Percentiles rank a stretch among this genome's conserved stretches.
These are phyloP conservation scores for Aspergillus sp. DNA, from an alignment of 2,329 filamentous ascomycete species.

Conservation along the genomic window DNA sequence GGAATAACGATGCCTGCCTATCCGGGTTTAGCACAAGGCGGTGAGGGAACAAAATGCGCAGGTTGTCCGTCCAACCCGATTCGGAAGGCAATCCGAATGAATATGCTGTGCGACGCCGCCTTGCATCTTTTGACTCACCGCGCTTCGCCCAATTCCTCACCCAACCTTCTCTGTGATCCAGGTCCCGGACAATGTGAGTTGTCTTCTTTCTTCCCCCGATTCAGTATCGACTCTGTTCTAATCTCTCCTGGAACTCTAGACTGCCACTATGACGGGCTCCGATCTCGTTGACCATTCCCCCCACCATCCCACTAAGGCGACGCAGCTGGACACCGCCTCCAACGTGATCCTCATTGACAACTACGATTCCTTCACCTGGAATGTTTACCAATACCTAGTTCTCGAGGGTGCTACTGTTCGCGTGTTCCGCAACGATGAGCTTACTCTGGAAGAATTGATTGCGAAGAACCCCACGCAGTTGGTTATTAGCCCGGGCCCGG, in stretches of 20 bases:
- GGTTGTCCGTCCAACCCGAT: slow-evolving; percentile 14
- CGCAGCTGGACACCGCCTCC: slow-evolving; percentile 73
- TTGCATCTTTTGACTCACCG: slow-evolving; percentile 4
- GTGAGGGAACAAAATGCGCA: slow-evolving; percentile 24
- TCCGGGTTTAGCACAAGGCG: slow-evolving; percentile 35
- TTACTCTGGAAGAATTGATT: slow-evolving; percentile 80
- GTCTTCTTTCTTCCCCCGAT: neutral
- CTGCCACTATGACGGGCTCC: slow-evolving; percentile 33
- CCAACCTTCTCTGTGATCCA: neutral
- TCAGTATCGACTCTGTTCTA: neutral
- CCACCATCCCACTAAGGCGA: slow-evolving; percentile 69
- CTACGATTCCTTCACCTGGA: slow-evolving; percentile 99
- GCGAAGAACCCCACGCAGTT: slow-evolving; percentile 85
- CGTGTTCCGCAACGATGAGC: slow-evolving; percentile 89
- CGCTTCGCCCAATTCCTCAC: neutral
- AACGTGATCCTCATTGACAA: slow-evolving; percentile 97
- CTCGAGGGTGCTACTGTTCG: slow-evolving; percentile 91
- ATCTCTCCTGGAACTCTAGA: slow-evolving; percentile 1
- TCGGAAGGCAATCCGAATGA: slow-evolving; percentile 13
- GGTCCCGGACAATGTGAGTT: neutral
- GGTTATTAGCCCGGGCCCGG: slow-evolving; percentile 91
- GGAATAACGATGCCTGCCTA: slow-evolving; percentile 39
- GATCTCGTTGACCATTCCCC: slow-evolving; percentile 78
- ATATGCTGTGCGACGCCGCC: slow-evolving; percentile 6
- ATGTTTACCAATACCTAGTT: slow-evolving; percentile 96